Conservation (phyloP, 345 rosid species). For the Acer saccharum region DNA sequence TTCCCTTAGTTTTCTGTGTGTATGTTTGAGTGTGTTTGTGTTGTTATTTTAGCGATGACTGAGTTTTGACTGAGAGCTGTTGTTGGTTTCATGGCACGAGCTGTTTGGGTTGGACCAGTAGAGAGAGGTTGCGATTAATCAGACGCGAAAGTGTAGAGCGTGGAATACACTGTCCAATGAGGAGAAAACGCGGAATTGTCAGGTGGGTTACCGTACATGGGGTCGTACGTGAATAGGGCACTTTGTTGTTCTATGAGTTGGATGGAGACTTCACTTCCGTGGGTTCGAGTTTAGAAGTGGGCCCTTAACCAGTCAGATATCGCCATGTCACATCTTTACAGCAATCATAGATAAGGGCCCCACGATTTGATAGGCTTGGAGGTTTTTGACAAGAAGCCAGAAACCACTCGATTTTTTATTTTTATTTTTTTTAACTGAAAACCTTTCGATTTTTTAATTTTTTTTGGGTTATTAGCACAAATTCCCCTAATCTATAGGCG, state of each 20-base stretch:
- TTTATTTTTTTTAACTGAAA: too few species aligned
- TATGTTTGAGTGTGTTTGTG: not conserved
- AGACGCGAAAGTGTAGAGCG: conserved; percentile 10
- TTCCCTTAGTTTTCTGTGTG: not conserved
- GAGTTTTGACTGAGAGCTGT: conserved; percentile 18
- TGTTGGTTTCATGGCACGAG: not conserved
- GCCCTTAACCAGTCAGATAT: conserved; percentile 4
- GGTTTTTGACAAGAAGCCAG: not conserved
- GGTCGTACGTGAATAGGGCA: conserved; percentile 31
- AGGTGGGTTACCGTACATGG: conserved; percentile 32
- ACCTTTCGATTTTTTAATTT: too few species aligned
- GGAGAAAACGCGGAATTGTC: conserved; percentile 9
- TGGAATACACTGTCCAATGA: conserved; percentile 23
- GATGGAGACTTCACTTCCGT: not conserved
- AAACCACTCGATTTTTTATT: not conserved
- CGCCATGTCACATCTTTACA: conserved; percentile 12
- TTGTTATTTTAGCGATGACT: not conserved
- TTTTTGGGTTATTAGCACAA: too few species aligned
- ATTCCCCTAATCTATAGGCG: too few species aligned
- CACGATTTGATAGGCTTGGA: not conserved
- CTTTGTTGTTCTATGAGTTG: conserved; percentile 9
- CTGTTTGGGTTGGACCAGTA: conserved; percentile 15
- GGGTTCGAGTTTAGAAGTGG: not conserved
- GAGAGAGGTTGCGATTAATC: not conserved
- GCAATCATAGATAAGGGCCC: not conserved